phyloP scores from a whole-genome alignment of 805 yeast genomes.

The Kregervanrija delftensis region DNA sequence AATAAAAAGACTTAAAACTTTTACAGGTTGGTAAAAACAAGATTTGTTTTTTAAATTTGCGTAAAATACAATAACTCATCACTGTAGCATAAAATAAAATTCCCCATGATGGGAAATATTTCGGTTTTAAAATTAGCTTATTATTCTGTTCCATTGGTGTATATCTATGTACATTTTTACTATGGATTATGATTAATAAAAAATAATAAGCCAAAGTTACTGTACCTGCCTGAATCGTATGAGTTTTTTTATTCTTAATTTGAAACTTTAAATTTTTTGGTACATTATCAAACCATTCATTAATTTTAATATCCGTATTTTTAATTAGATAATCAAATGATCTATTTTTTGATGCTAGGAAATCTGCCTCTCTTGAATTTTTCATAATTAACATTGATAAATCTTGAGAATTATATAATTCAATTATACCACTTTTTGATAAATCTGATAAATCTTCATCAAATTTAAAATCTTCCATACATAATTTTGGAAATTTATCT shows the following conservation, averaged over 20 bases:
- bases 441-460: constrained; percentile 1
- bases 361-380: constrained; percentile 2
- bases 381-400: constrained; percentile 1
- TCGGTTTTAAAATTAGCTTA: neutral
- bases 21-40: too few species aligned
- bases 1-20: too few species aligned
- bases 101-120: constrained; percentile 23
- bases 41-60: neutral
- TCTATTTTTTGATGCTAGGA: constrained; percentile 4
- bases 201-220: constrained; percentile 66
- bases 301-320: constrained; percentile 67
- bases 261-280: constrained; percentile 57
- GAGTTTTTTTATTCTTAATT: constrained; percentile 33
- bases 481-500: constrained; percentile 1
- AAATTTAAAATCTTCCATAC: constrained; percentile 4
- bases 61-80: constrained; percentile 6
- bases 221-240: constrained; percentile 44
- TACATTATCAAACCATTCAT: constrained; percentile 62
- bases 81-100: constrained; percentile 12
- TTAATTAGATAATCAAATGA: constrained; percentile 21
- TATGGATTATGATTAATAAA: constrained; percentile 56
- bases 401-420: neutral
- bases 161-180: constrained; percentile 47
- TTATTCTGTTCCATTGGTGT: neutral
- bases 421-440: neutral